A percentile compares a stretch with the other conserved stretches of the same genome.
Conservation (phyloP, 2,329 filamentous ascomycete species). For the Tolypocladium pustulatum region DNA sequence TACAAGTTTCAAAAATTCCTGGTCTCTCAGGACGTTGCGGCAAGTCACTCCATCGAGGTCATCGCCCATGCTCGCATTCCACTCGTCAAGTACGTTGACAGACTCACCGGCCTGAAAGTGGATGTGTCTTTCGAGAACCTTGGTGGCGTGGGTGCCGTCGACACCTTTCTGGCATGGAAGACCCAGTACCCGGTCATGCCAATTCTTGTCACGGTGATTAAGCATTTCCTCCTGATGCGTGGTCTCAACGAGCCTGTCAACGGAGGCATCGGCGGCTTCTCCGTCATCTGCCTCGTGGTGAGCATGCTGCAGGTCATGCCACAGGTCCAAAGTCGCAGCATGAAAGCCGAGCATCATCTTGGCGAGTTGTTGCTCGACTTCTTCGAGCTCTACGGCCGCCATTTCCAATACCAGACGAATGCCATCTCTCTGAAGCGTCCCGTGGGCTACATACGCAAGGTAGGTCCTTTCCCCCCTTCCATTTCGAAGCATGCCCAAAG, state of each 20-base stretch:
- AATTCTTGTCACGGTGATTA: slow-evolving; percentile 74
- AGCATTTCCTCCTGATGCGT: slow-evolving; percentile 85
- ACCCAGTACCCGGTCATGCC: slow-evolving; percentile 73
- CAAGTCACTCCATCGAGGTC: slow-evolving; percentile 48
- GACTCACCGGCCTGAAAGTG: slow-evolving; percentile 66
- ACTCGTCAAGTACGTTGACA: slow-evolving; percentile 83
- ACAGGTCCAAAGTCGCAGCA: slow-evolving; percentile 49
- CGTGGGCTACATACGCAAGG: slow-evolving; percentile 63
- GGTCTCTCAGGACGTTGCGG: slow-evolving; percentile 42
- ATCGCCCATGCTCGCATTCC: slow-evolving; percentile 76
- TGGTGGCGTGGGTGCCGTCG: slow-evolving; percentile 68
- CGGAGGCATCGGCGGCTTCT: slow-evolving; percentile 88
- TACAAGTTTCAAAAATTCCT: slow-evolving; percentile 54
- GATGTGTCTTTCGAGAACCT: slow-evolving; percentile 94
- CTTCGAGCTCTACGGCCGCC: slow-evolving; percentile 77
- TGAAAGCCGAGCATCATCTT: slow-evolving; percentile 55
- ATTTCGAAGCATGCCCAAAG: background rate
- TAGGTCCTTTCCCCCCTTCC: slow-evolving; percentile 19
- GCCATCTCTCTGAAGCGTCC: slow-evolving; percentile 72
- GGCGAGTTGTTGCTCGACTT: slow-evolving; percentile 80
- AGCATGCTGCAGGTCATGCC: slow-evolving; percentile 79
- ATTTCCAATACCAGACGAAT: slow-evolving; percentile 58
- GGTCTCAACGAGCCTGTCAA: slow-evolving; percentile 84
- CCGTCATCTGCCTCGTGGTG: slow-evolving; percentile 85
- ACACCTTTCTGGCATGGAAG: slow-evolving; percentile 76